Evolutionary conservation across 2,329 filamentous ascomycete species (phyloP).

Genomic region (Boeremia exigua): DNA sequence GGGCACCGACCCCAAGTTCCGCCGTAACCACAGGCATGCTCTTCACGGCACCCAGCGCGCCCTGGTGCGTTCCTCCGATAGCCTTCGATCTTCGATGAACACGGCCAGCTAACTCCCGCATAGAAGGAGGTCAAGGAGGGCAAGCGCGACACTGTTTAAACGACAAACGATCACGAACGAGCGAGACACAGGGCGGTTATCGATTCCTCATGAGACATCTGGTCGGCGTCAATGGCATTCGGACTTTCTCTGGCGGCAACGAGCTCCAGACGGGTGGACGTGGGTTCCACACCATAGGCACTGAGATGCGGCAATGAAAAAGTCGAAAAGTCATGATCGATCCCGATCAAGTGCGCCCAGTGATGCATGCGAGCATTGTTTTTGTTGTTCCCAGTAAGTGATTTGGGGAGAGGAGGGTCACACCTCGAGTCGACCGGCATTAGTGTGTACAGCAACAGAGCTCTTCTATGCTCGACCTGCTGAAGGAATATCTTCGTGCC

Average conservation of each 20-base stretch:
- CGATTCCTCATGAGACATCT: constrained; percentile 50
- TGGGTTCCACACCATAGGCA: constrained; percentile 43
- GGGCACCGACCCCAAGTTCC: constrained; percentile 99
- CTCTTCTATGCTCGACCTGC: constrained; percentile 65
- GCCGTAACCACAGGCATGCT: constrained; percentile 99
- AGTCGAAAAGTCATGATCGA: constrained; percentile 43
- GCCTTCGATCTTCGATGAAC: background rate
- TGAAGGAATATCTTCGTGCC: constrained; percentile 73
- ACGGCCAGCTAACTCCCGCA: constrained; percentile 40
- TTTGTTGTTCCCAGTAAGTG: constrained; percentile 19
- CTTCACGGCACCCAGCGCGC: constrained; percentile 98
- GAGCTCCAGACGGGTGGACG: constrained; percentile 43
- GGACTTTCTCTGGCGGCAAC: constrained; percentile 47
- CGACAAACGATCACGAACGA: constrained; percentile 41
- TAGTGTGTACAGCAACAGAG: constrained; percentile 74
- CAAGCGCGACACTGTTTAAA: constrained; percentile 86
- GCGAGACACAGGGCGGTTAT: constrained; percentile 45
- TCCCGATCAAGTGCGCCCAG: constrained; percentile 26
- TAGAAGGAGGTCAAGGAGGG: constrained; percentile 98
- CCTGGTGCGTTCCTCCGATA: constrained; percentile 70
- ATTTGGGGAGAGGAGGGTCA: constrained; percentile 19
- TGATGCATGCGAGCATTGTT: constrained; percentile 28
- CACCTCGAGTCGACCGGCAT: constrained; percentile 58
- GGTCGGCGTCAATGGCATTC: constrained; percentile 51
- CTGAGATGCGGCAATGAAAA: constrained; percentile 47